A percentile compares a stretch with the other conserved stretches of the same genome.
Evolutionary conservation across 768 basidiomycete species (phyloP).

Genomic region (Brasilioporus rufonigricans): DNA sequence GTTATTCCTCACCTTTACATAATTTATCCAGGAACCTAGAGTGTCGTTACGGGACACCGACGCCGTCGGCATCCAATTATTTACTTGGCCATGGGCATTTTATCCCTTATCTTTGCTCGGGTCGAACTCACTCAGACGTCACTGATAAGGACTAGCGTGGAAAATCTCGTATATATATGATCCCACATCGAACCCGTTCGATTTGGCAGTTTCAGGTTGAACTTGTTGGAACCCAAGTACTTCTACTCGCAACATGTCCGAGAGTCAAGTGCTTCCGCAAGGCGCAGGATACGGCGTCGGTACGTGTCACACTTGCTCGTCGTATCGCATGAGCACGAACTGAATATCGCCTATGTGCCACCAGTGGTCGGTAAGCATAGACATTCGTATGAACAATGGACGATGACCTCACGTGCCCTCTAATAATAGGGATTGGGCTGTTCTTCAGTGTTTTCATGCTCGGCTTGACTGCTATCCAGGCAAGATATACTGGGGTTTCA

Average conservation of each 20-base stretch:
- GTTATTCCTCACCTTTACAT: neutral
- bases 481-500: conserved; percentile 80
- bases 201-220: neutral
- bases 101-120: conserved; percentile 15
- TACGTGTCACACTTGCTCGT: conserved; percentile 30
- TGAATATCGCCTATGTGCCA: neutral
- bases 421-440: conserved; percentile 68
- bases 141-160: conserved; percentile 15
- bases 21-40: too few relatives aligned
- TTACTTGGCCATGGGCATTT: neutral
- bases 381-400: neutral
- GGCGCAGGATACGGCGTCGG: conserved; percentile 86
- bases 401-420: neutral
- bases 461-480: conserved; percentile 72
- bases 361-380: conserved; percentile 49
- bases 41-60: neutral
- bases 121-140: neutral
- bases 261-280: conserved; percentile 57
- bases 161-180: conserved; percentile 10
- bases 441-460: conserved; percentile 87
- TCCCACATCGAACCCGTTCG: neutral
- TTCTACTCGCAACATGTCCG: conserved; percentile 20
- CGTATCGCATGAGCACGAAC: neutral
- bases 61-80: neutral
- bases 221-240: neutral